These are phyloP conservation scores for Sclerotinia spermophila DNA, from an alignment of 2,329 filamentous ascomycete species.

Conservation along the genomic window DNA sequence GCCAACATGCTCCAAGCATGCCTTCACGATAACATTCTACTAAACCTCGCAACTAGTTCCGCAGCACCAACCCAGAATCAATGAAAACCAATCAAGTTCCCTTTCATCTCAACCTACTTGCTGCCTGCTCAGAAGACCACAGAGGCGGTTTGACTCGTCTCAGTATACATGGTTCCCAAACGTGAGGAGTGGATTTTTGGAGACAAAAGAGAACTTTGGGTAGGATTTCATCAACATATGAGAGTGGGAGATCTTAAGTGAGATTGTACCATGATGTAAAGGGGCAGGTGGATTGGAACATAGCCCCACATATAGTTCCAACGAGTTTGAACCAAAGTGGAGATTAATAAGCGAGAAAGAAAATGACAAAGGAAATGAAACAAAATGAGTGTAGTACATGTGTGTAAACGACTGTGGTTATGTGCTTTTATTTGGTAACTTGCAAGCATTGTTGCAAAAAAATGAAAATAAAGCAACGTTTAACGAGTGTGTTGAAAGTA, in stretches of 20 bases:
- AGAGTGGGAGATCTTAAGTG: not conserved
- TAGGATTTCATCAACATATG: not conserved
- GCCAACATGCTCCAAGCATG: not conserved
- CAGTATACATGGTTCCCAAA: constrained; percentile 12
- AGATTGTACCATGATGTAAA: not conserved
- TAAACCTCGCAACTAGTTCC: not conserved
- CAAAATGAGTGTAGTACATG: not conserved
- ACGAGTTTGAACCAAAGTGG: not conserved
- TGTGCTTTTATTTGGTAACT: not conserved
- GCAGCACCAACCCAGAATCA: not conserved
- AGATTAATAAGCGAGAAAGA: not conserved
- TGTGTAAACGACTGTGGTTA: not conserved
- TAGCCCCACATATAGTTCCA: too few species aligned
- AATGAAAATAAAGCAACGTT: not conserved
- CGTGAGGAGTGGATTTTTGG: constrained; percentile 1
- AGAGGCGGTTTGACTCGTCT: not conserved
- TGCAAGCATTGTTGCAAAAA: not conserved
- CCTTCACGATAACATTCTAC: not conserved
- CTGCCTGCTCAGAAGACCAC: constrained; percentile 10
- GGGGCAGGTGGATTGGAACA: not conserved
- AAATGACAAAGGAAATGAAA: not conserved
- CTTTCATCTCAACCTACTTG: constrained; percentile 1
- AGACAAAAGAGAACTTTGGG: not conserved
- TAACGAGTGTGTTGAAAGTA: not conserved
- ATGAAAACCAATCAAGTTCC: not conserved